Conservation (phyloP, 2,329 filamentous ascomycete genomes). For the Chaetomium strumarium region DNA sequence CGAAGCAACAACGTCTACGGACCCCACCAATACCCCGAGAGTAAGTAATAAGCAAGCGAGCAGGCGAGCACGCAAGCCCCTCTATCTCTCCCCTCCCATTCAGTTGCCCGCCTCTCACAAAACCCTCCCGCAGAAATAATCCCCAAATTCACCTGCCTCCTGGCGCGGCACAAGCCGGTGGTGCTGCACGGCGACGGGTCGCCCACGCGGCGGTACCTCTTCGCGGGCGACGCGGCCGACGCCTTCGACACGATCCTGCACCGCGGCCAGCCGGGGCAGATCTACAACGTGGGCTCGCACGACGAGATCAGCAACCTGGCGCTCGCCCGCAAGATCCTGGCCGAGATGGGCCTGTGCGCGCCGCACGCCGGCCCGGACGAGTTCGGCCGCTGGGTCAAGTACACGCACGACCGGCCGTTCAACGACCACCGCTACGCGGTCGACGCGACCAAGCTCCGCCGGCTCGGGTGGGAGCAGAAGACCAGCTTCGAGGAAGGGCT, state of each 20-base stretch:
- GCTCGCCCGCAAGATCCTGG: constrained; percentile 60
- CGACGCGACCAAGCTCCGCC: constrained; percentile 60
- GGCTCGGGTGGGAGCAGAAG: constrained; percentile 64
- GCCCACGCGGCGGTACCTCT: constrained; percentile 70
- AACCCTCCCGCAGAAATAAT: constrained; percentile 60
- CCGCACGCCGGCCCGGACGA: constrained; percentile 35
- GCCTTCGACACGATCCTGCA: constrained; percentile 81
- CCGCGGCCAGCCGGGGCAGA: constrained; percentile 65
- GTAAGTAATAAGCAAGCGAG: constrained; percentile 43
- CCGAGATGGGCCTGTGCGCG: constrained; percentile 56
- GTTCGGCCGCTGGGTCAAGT: constrained; percentile 61
- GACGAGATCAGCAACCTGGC: constrained; percentile 72
- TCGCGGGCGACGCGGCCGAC: constrained; percentile 71
- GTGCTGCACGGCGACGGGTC: constrained; percentile 72
- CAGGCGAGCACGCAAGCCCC: no score
- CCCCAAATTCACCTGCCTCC: constrained; percentile 70
- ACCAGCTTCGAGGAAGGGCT: constrained; percentile 60
- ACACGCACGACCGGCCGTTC: constrained; percentile 72
- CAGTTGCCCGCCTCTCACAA: neutral
- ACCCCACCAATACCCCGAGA: constrained; percentile 77
- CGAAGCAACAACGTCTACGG: constrained; percentile 83
- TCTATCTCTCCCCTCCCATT: neutral
- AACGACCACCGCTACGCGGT: constrained; percentile 70
- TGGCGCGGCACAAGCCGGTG: constrained; percentile 60
- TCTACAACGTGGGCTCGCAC: constrained; percentile 76